phyloP scores from a whole-genome alignment of 495 filamentous ascomycete species.

The Aspergillus affinis region DNA sequence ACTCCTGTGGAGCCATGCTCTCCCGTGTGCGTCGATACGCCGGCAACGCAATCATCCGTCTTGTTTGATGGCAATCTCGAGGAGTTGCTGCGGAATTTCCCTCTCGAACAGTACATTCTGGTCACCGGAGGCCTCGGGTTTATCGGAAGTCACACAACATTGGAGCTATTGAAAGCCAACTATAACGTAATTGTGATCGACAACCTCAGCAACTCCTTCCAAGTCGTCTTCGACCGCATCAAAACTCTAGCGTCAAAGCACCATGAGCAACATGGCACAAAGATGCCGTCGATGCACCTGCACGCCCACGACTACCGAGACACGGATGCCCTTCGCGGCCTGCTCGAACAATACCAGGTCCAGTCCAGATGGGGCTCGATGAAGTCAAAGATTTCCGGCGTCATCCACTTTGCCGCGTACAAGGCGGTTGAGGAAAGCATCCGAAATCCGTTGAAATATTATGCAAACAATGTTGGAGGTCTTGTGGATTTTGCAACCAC shows the following conservation, averaged over 20 bases:
- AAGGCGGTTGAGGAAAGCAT: conserved; percentile 58
- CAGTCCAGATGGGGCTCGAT: conserved; percentile 36
- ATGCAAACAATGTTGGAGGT: conserved; percentile 65
- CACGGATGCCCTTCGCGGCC: conserved; percentile 36
- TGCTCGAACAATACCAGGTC: conserved; percentile 41
- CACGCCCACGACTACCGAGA: conserved; percentile 60
- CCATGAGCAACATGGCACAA: conserved; percentile 42
- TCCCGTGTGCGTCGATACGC: conserved; percentile 36
- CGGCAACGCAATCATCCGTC: conserved; percentile 41
- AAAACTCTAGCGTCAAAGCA: conserved; percentile 47
- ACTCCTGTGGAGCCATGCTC: conserved; percentile 38
- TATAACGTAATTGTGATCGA: conserved; percentile 66
- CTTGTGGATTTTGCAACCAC: conserved; percentile 57
- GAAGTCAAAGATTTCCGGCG: conserved; percentile 56
- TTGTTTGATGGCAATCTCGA: conserved; percentile 42
- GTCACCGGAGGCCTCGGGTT: conserved; percentile 67
- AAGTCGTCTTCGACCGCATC: conserved; percentile 54
- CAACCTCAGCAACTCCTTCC: conserved; percentile 61
- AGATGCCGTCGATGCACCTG: conserved; percentile 53
- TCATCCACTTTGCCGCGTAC: conserved; percentile 65
- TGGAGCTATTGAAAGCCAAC: conserved; percentile 60
- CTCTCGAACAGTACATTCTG: conserved; percentile 48
- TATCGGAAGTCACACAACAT: conserved; percentile 63
- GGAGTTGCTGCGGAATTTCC: conserved; percentile 35
- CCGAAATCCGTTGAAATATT: conserved; percentile 57